Evolutionary conservation across 768 basidiomycete species (phyloP).

Genomic region (Mycena capillaripes): DNA sequence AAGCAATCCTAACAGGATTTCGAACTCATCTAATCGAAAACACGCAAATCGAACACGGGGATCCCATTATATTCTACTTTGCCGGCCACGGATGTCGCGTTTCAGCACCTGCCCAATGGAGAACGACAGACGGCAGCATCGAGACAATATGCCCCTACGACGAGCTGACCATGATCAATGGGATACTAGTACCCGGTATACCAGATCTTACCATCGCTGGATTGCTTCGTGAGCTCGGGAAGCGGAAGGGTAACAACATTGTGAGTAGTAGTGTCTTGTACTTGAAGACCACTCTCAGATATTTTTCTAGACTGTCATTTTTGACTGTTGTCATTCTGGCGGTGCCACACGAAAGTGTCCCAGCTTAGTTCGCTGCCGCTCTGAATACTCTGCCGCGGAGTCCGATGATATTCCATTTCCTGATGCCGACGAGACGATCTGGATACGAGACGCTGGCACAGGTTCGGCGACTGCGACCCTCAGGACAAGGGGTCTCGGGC

Average conservation of each 20-base stretch:
- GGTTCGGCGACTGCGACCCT: background rate
- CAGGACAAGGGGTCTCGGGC: background rate
- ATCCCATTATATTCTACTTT: conserved; percentile 27
- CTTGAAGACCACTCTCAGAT: background rate
- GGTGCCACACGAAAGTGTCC: background rate
- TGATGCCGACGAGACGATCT: background rate
- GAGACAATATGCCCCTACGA: conserved; percentile 33
- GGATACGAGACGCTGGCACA: background rate
- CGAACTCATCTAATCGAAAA: conserved; percentile 22
- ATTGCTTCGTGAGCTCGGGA: background rate
- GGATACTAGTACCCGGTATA: background rate
- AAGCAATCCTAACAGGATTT: conserved; percentile 15
- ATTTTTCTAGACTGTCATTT: background rate
- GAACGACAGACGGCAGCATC: no score
- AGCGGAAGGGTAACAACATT: background rate
- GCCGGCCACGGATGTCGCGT: conserved; percentile 32
- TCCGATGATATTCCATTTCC: background rate
- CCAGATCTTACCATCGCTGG: background rate
- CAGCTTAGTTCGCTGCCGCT: no score
- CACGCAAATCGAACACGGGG: background rate
- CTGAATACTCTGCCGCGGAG: no score
- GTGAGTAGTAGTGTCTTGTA: background rate
- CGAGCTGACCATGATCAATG: background rate
- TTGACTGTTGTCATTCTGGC: background rate
- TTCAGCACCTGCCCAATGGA: conserved; percentile 16